Base-by-base conservation (phyloP, 805 yeast genomes). In the Scheffersomyces coipomensis region DNA sequence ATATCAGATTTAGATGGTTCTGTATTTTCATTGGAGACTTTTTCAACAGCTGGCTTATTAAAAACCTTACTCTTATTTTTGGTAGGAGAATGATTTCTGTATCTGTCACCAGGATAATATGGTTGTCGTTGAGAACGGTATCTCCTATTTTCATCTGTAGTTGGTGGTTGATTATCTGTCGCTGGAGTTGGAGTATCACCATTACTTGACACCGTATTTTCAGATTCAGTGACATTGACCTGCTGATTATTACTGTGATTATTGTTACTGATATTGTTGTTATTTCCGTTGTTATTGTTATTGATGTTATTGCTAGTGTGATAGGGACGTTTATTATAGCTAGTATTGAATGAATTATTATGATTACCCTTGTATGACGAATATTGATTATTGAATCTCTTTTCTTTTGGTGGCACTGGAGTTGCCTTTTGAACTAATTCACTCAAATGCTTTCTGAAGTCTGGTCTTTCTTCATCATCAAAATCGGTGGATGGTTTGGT, bases 371-470 rank as follows among this genome's bases (percentile, higher is more conserved):
- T 29, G 15, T 16, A 19, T 25, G 32, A 12, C 19, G 38, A 27
- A 33, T 12, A 19, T 9, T 32, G 33, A 19, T 31, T 36, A 8
- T 19, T 25, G 13, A 24, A 24, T 7, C 44, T 34, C 38, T 42
- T 55, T 25, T 43, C 49, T 40, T 47, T 49, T 29, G 49, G 47
- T 15, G 42, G 30, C 5, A 15, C 30, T 9, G 10, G 13, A 6
- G 7, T 15, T 5, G 30, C 40, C 33, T 43, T 44, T 36, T 47
- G 46, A 15, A 53, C 58, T 25, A 63, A 46, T 24, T 63, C 66
- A 34, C 44, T 52, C 33, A 61, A 52, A 34, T 58, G 60, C 43
- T 60, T 52, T 37, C 59, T 62, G 49, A 62, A 63, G 40, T 64
- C 51, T 2, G 67, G 68, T 24, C 67, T 43, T 19, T 57, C 61